A percentile compares a stretch with the other conserved stretches of the same genome.
Evolutionary conservation across 805 yeast genomes (phyloP).

Genomic region (Cephaloascus fragrans): DNA sequence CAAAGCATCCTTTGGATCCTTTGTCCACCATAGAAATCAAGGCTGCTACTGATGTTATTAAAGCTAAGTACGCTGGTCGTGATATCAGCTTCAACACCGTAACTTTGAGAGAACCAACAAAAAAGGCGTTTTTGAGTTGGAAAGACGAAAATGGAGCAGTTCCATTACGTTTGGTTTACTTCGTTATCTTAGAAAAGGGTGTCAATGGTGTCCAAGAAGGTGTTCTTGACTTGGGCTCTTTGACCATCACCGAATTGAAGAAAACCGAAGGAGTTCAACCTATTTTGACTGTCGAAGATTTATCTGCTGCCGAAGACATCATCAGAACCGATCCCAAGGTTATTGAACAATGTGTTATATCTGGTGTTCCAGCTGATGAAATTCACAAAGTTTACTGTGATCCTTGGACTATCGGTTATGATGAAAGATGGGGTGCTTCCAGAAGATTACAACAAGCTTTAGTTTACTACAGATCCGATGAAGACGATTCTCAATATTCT

Average conservation of each 20-base stretch:
- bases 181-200: slow-evolving; percentile 50
- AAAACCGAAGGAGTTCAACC: slow-evolving; percentile 60
- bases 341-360: slow-evolving; percentile 59
- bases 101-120: slow-evolving; percentile 63
- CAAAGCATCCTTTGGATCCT: slow-evolving; percentile 67
- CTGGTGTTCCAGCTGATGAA: slow-evolving; percentile 56
- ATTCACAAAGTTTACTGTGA: slow-evolving; percentile 57
- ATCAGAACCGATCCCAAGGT: slow-evolving; percentile 65
- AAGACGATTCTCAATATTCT: slow-evolving; percentile 68
- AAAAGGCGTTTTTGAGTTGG: slow-evolving; percentile 55
- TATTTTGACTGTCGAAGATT: slow-evolving; percentile 61
- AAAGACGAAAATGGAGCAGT: slow-evolving; percentile 47
- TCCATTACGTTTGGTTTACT: slow-evolving; percentile 64
- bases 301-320: slow-evolving; percentile 50
- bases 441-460: slow-evolving; percentile 74
- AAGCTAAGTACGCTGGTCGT: slow-evolving; percentile 34
- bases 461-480: slow-evolving; percentile 66
- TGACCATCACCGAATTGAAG: slow-evolving; percentile 35
- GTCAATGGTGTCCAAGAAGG: slow-evolving; percentile 63
- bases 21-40: slow-evolving; percentile 54
- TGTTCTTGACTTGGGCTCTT: slow-evolving; percentile 45
- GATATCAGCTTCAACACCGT: slow-evolving; percentile 54
- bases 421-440: slow-evolving; percentile 70
- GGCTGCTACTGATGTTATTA: slow-evolving; percentile 43
- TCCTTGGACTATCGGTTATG: slow-evolving; percentile 65